These are phyloP conservation scores for Acrocalymma vagum DNA, from an alignment of 2,329 filamentous ascomycete genomes.

Conservation along the genomic window DNA sequence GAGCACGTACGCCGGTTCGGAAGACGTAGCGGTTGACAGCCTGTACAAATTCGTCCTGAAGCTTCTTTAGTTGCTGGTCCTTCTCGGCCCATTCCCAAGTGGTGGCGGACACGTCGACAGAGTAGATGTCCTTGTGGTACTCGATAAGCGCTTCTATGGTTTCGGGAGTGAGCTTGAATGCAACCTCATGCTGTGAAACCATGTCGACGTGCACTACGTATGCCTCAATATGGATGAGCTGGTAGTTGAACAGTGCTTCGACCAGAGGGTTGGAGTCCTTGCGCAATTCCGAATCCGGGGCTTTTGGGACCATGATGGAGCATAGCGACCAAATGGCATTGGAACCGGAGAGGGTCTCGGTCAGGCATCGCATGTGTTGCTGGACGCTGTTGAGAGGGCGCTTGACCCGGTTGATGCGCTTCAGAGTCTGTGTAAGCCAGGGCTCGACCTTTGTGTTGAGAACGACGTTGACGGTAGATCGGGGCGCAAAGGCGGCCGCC, in stretches of 20 bases:
- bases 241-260: conserved; percentile 91
- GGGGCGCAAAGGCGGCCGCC: conserved; percentile 93
- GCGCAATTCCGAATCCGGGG: conserved; percentile 83
- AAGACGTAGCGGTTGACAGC: conserved; percentile 98
- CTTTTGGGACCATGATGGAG: conserved; percentile 91
- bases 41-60: conserved; percentile 96
- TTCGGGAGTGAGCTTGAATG: conserved; percentile 95
- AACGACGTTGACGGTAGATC: conserved; percentile 93
- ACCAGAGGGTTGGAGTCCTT: conserved; percentile 83
- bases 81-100: conserved; percentile 98
- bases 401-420: conserved; percentile 96
- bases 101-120: conserved; percentile 84
- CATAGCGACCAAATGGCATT: conserved; percentile 95
- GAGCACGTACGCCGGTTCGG: conserved; percentile 83
- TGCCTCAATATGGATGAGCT: conserved; percentile 91
- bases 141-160: conserved; percentile 93
- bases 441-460: conserved; percentile 91
- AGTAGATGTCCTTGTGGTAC: conserved; percentile 96
- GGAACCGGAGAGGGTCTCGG: conserved; percentile 87
- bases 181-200: conserved; percentile 96
- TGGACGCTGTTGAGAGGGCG: conserved; percentile 95
- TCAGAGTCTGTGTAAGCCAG: conserved; percentile 95
- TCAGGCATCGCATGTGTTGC: conserved; percentile 94
- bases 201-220: conserved; percentile 99
- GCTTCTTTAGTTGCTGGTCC: conserved; percentile 93